A percentile compares a stretch with the other conserved stretches of the same genome.
phyloP scores from a whole-genome alignment of 139 green algal genomes.

The Picochlorum costavermella region DNA sequence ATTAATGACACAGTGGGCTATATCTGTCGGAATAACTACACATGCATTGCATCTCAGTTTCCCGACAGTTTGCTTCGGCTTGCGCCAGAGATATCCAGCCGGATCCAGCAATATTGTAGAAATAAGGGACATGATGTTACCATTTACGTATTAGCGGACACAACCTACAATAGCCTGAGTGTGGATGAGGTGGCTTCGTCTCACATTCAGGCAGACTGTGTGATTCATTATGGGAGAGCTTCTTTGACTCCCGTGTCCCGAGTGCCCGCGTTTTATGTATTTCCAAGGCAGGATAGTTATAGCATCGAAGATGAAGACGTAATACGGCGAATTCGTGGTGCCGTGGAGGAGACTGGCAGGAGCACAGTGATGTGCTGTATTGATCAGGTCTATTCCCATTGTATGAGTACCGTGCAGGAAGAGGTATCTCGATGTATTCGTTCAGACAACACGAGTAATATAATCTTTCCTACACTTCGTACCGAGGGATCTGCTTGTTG shows the following conservation, averaged over 20 bases:
- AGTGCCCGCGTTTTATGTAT: conserved; percentile 73
- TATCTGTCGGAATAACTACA: conserved; percentile 31
- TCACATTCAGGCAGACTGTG: conserved; percentile 63
- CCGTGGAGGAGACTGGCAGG: neutral
- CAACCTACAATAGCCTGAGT: conserved; percentile 67
- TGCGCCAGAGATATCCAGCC: conserved; percentile 16
- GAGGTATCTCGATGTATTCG: conserved; percentile 1
- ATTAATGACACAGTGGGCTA: conserved; percentile 36
- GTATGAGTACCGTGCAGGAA: neutral
- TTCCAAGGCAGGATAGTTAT: conserved; percentile 31
- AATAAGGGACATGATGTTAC: conserved; percentile 19
- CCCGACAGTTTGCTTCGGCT: conserved; percentile 53
- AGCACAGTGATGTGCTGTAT: neutral
- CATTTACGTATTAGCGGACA: conserved; percentile 66
- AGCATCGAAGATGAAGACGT: neutral
- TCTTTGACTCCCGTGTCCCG: conserved; percentile 61
- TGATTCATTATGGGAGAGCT: conserved; percentile 86
- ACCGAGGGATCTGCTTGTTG: too few relatives aligned
- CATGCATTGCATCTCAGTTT: conserved; percentile 57
- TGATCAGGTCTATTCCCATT: conserved; percentile 2
- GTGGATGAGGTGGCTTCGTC: conserved; percentile 75
- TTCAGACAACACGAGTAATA: neutral
- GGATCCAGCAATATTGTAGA: neutral
- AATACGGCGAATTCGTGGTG: neutral
- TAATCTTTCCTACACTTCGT: conserved; percentile 14